phyloP scores from a whole-genome alignment of 2,329 filamentous ascomycete genomes.

The Paecilomyces variotii region DNA sequence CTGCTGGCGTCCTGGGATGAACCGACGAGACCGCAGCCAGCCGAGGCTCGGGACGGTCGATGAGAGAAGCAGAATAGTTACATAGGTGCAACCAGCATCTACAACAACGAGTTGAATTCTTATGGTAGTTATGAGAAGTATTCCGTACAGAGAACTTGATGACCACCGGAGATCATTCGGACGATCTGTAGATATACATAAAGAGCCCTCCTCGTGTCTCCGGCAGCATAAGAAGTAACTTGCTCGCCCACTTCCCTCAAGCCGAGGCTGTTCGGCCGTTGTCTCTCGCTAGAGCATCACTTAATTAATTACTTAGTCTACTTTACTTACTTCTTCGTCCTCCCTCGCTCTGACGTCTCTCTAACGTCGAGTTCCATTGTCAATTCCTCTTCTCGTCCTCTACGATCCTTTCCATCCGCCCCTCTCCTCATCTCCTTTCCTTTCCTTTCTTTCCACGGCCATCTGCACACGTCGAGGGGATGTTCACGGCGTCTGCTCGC shows the following conservation, averaged over 20 bases:
- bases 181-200: too few relatives aligned
- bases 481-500: conserved; percentile 38
- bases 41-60: too few relatives aligned
- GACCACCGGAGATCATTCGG: too few relatives aligned
- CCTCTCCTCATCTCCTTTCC: not conserved
- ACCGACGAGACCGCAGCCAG: too few relatives aligned
- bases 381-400: conserved; percentile 4
- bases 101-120: too few relatives aligned
- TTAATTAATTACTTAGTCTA: not conserved
- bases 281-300: not conserved
- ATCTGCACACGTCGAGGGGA: conserved; percentile 21
- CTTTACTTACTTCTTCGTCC: not conserved
- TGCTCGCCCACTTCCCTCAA: not conserved
- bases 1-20: too few relatives aligned
- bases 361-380: conserved; percentile 5
- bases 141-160: too few relatives aligned
- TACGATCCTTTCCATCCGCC: conserved; percentile 2
- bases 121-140: too few relatives aligned
- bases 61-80: too few relatives aligned
- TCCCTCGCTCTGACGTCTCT: conserved; percentile 8
- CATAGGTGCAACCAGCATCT: too few relatives aligned
- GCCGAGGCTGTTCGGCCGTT: not conserved
- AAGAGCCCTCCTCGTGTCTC: too few relatives aligned
- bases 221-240: too few relatives aligned
- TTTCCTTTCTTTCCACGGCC: not conserved